Evolutionary conservation across 306 rosid genomes (phyloP).

Genomic region (Mucuna pruriens): DNA sequence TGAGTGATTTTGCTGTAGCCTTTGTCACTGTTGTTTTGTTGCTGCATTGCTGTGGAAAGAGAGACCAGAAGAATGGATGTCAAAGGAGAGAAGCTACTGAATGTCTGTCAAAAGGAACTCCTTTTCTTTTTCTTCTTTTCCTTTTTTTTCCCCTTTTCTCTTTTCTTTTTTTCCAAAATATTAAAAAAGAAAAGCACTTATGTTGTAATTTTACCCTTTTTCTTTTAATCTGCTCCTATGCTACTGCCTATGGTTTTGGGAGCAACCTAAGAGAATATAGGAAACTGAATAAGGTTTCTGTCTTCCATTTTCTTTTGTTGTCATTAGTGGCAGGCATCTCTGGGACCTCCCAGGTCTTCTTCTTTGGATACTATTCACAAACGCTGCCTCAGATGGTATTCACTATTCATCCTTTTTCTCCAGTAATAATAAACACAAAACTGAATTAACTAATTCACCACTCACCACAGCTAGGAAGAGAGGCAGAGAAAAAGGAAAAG

Average conservation of each 20-base stretch:
- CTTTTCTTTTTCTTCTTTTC: neutral
- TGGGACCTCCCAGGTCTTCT: constrained; percentile 38
- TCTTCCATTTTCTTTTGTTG: constrained; percentile 40
- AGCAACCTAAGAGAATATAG: constrained; percentile 53
- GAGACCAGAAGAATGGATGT: constrained; percentile 38
- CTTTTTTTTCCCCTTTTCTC: neutral
- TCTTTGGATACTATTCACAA: constrained; percentile 31
- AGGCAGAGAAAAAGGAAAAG: constrained; percentile 3
- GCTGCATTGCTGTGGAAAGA: constrained; percentile 43
- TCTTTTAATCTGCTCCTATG: constrained; percentile 30
- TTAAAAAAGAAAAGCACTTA: constrained; percentile 27
- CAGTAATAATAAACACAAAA: constrained; percentile 5
- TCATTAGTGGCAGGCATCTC: constrained; percentile 33
- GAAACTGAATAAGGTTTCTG: constrained; percentile 42
- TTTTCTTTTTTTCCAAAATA: constrained; percentile 7
- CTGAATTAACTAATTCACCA: constrained; percentile 23
- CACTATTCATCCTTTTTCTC: constrained; percentile 7
- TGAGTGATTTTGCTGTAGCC: constrained; percentile 32
- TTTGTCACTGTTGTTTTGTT: constrained; percentile 42
- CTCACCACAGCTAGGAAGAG: neutral
- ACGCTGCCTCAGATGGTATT: neutral
- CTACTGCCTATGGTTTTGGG: constrained; percentile 65
- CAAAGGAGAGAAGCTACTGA: constrained; percentile 48
- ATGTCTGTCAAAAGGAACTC: constrained; percentile 42
- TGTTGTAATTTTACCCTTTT: constrained; percentile 16